phyloP scores from a whole-genome alignment of 1,284 basidiomycete genomes.

The Meripilus lineatus region DNA sequence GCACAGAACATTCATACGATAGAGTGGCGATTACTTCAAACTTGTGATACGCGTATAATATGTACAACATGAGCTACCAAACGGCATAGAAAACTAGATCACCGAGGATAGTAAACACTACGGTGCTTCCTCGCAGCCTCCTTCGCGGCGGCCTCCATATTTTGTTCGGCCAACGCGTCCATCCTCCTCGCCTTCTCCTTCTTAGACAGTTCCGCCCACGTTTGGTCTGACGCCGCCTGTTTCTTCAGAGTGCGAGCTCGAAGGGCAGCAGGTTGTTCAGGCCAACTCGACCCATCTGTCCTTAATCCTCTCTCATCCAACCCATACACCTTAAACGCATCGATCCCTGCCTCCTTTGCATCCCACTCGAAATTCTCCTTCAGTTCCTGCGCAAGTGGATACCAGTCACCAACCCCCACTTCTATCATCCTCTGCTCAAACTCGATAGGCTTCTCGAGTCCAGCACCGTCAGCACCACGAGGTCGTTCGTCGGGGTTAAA shows the following conservation, averaged over 20 bases:
- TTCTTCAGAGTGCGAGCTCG: neutral
- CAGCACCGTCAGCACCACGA: constrained; percentile 31
- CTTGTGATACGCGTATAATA: too few relatives aligned
- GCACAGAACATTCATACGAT: too few relatives aligned
- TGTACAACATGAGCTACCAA: too few relatives aligned
- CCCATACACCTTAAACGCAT: constrained; percentile 22
- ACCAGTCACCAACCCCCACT: constrained; percentile 33
- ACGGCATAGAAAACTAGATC: too few relatives aligned
- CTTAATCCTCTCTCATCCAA: constrained; percentile 26
- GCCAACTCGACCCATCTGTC: constrained; percentile 18
- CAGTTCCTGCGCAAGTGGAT: constrained; percentile 28
- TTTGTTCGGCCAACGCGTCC: constrained; percentile 1
- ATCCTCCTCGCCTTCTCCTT: constrained; percentile 2
- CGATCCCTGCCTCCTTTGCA: constrained; percentile 21
- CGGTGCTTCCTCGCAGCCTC: neutral
- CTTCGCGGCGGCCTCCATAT: neutral
- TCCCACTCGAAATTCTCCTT: constrained; percentile 30
- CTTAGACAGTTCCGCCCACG: neutral
- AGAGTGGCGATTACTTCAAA: too few relatives aligned
- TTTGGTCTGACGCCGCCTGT: neutral
- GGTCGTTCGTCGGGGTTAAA: constrained; percentile 25
- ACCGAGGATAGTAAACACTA: constrained; percentile 1
- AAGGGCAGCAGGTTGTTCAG: neutral
- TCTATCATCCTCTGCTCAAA: constrained; percentile 27
- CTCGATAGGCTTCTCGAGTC: constrained; percentile 29